Evolutionary conservation across 116 monocot species (phyloP), one percentile per base, ranked within the genome.

Genomic region (Iris pallida): DNA sequence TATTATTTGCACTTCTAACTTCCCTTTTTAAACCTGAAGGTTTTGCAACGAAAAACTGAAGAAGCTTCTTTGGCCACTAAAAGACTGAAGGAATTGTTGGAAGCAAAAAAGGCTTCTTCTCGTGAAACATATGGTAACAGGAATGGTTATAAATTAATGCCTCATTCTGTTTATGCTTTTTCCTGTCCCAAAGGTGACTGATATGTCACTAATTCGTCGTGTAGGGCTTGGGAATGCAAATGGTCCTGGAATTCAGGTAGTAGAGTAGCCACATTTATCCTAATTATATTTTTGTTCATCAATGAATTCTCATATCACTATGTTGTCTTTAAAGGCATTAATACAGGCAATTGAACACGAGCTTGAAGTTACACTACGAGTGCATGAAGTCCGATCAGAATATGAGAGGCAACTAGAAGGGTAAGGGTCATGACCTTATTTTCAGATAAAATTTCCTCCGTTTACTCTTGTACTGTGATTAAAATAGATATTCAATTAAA

Each of bases 31-130:
- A 59, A 45, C 48, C 30, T 60, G 43, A 68, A 97, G 97, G 97
- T 97, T 66, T 63, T 97, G 62, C 97, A 97, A 62, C 62, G 97
- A 61, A 97, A 97, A 71, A 92, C 92, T 30, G 97, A 97, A 81
- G 97, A 97, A 68, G 97, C 97, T 68, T 55, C 92, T 4, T 20
- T 87, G 64, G 92, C 97, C 12, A 85, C 87, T 8, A 92, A 90
- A 83, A 86, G 87, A 74, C 49, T 97, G 14, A 92, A 92, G 66
- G 97, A 97, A 52, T 46, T 92, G 52, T 40, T 97, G 55, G 97
- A 97, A 65, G 73, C 81, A 30, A 92, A 87, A 73, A 97, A 90
- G 66, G 51, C 55, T 73, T 82, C 78, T 44, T 72, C 78, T 59
- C 85, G 90, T 64, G 96, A 89, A 40, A 65, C 63, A 49, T 78